These are phyloP conservation scores for Kodamaea kaohsiungensis DNA, from an alignment of 805 yeast species.

Conservation along the genomic window DNA sequence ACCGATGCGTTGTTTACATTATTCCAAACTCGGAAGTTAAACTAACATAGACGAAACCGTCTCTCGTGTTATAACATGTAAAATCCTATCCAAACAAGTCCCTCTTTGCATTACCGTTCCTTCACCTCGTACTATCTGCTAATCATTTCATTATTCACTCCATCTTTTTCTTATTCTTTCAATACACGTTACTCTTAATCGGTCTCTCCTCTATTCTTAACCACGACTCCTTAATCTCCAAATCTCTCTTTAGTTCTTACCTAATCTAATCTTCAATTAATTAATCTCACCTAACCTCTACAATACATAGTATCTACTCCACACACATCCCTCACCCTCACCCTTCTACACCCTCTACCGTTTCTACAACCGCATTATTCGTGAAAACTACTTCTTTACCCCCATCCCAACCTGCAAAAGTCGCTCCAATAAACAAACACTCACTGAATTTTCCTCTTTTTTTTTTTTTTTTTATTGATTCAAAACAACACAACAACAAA, in stretches of 20 bases:
- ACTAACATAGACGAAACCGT: conserved; percentile 4
- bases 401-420: conserved; percentile 7
- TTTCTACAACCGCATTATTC: background rate
- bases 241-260: background rate
- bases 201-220: background rate
- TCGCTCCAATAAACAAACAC: conserved; percentile 5
- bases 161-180: too few species aligned
- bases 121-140: background rate
- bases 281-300: too few species aligned
- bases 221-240: background rate
- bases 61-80: background rate
- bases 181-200: too few species aligned
- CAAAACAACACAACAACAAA: conserved; percentile 13
- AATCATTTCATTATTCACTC: too few species aligned
- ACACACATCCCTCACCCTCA: too few species aligned
- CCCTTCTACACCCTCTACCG: too few species aligned
- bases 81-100: background rate
- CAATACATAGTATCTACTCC: too few species aligned
- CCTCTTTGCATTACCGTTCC: background rate
- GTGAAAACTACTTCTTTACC: background rate
- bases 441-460: background rate
- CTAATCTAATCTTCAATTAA: too few species aligned
- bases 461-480: conserved; percentile 4
- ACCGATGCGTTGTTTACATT: background rate
- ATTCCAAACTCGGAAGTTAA: conserved; percentile 2